Percentiles rank a stretch among this genome's conserved stretches.
These are phyloP conservation scores for Ambrosia trifida DNA, from an alignment of 129 eudicot species.

Conservation along the genomic window DNA sequence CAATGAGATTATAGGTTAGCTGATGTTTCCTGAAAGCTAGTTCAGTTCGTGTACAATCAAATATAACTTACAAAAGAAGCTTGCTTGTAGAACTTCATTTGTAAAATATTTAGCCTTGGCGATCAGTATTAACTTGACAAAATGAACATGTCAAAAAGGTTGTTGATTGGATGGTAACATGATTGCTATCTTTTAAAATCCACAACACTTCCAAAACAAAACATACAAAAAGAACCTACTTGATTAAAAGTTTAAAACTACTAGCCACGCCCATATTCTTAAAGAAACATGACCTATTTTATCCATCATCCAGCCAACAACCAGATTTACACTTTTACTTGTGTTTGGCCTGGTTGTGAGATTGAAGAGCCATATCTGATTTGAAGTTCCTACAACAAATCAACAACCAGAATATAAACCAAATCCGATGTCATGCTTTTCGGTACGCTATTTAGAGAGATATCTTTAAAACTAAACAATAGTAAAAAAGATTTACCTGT, in stretches of 20 bases:
- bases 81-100: too few relatives aligned
- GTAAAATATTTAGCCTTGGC: too few relatives aligned
- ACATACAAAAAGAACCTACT: neutral
- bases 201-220: neutral
- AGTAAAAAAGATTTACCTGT: slow-evolving; percentile 35
- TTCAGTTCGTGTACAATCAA: too few relatives aligned
- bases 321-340: slow-evolving; percentile 31
- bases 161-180: slow-evolving; percentile 2
- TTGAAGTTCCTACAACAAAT: slow-evolving; percentile 77
- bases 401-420: slow-evolving; percentile 12
- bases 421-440: neutral
- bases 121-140: too few relatives aligned
- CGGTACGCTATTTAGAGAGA: neutral
- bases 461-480: too few relatives aligned
- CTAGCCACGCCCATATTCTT: slow-evolving; percentile 4
- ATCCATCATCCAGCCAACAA: slow-evolving; percentile 4
- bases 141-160: too few relatives aligned
- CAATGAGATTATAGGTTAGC: too few relatives aligned
- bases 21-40: too few relatives aligned
- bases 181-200: neutral
- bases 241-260: slow-evolving; percentile 13
- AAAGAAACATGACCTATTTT: slow-evolving; percentile 22
- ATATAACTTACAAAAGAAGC: too few relatives aligned
- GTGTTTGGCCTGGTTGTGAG: slow-evolving; percentile 88
- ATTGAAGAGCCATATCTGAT: slow-evolving; percentile 57